A percentile compares a stretch with the other conserved stretches of the same genome.
Evolutionary conservation across 2,329 filamentous ascomycete species (phyloP).

Genomic region (Cladosporium colombiae): DNA sequence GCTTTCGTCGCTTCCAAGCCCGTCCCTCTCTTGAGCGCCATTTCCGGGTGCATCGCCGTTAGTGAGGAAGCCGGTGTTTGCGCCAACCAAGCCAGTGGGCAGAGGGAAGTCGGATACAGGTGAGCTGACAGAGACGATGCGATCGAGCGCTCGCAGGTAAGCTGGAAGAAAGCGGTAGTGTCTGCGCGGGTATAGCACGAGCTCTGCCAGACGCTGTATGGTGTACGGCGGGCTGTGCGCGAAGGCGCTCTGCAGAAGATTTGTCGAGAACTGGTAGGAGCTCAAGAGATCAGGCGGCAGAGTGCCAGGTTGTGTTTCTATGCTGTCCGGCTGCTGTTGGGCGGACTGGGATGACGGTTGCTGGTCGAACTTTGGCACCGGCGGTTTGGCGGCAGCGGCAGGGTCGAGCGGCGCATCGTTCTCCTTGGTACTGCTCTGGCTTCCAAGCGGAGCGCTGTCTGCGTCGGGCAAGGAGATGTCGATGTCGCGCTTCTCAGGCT

Average conservation of each 20-base stretch:
- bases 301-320: slow-evolving; percentile 40
- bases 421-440: slow-evolving; percentile 67
- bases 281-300: slow-evolving; percentile 66
- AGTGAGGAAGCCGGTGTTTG: slow-evolving; percentile 50
- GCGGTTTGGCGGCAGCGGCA: slow-evolving; percentile 39
- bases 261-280: slow-evolving; percentile 45
- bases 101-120: slow-evolving; percentile 79
- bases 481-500: slow-evolving; percentile 25
- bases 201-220: slow-evolving; percentile 85
- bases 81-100: slow-evolving; percentile 53
- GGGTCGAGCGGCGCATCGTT: slow-evolving; percentile 55
- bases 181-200: slow-evolving; percentile 71
- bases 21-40: slow-evolving; percentile 55
- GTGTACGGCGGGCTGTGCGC: slow-evolving; percentile 80
- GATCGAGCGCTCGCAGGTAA: slow-evolving; percentile 87
- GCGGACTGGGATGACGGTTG: slow-evolving; percentile 41
- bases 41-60: slow-evolving; percentile 61
- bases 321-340: slow-evolving; percentile 39
- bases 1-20: slow-evolving; percentile 79
- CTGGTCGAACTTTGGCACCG: slow-evolving; percentile 45
- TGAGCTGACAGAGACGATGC: slow-evolving; percentile 87
- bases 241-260: slow-evolving; percentile 58
- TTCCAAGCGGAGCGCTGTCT: slow-evolving; percentile 28
- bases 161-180: slow-evolving; percentile 81
- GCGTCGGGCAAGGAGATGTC: slow-evolving; percentile 27